Conservation (phyloP, 2,329 filamentous ascomycete species). For the Fusarium camptoceras region DNA sequence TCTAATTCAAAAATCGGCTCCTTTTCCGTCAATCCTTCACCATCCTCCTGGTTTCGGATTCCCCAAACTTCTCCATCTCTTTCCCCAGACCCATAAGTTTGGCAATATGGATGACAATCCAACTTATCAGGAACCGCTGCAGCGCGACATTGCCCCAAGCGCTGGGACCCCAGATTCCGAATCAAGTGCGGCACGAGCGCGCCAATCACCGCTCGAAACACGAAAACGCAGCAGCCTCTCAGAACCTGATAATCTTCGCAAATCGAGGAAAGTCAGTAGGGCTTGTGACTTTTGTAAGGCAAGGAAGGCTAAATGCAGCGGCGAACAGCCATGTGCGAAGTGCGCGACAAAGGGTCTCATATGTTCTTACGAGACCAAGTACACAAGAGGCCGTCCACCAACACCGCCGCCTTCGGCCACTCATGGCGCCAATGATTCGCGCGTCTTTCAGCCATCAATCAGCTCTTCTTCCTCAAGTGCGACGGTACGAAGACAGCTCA, state of each 20-base stretch:
- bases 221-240: neutral
- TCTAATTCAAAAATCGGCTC: neutral
- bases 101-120: neutral
- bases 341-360: conserved; percentile 45
- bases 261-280: conserved; percentile 47
- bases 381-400: conserved; percentile 50
- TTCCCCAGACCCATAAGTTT: neutral
- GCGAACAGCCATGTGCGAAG: conserved; percentile 50
- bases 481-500: neutral
- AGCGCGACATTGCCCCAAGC: neutral
- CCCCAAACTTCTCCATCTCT: neutral
- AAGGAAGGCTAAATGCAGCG: conserved; percentile 46
- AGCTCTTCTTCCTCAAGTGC: no score
- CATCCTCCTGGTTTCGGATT: neutral
- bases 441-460: no score
- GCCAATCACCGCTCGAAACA: no score
- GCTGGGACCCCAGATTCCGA: no score
- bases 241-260: neutral
- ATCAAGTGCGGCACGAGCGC: no score
- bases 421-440: no score
- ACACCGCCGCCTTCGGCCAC: conserved; percentile 46
- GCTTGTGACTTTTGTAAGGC: conserved; percentile 49
- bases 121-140: neutral
- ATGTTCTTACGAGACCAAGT: conserved; percentile 50
- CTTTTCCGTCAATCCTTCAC: neutral